Evolutionary conservation across 2,329 filamentous ascomycete species (phyloP), one percentile per base, ranked within the genome.

Genomic region (Fusarium keratoplasticum): DNA sequence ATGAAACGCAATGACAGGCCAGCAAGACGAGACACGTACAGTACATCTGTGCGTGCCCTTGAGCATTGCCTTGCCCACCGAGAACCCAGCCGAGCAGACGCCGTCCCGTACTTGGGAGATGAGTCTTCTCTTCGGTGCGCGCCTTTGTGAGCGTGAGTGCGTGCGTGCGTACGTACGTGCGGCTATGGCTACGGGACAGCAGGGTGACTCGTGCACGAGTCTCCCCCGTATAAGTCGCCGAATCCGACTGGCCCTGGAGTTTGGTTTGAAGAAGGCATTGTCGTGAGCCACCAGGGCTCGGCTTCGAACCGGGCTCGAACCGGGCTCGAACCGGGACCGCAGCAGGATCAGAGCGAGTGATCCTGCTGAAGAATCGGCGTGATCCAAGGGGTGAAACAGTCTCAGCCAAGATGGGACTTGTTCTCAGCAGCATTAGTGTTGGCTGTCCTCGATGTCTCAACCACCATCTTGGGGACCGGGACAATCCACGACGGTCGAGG

Each of bases 1-100:
- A 55, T 76, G 76, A 78, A 78, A 78, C 77, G 55, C 52, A 62
- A 74, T 71, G 72, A 73, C 72, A 76, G 65, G 70, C 68, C 65
- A 69, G 72, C 69, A 73, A 71, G 61, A 67, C 68, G 67, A 75
- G 69, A 75, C 76, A 77, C 27, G 27, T 27, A 27, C 69, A 29
- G 65, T 72, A 69, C 66, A 59, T 68, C 70, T 60, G 64, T 68
- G 65, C 62, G 64, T 68, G 65, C 61, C 50, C 52, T 47, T 20
- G 40, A 29, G 20, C 55, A 47, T 66, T 47, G n/a, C 54, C 44
- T 65, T 47, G n/a, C 40, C 63, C 57, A 63, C 58, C 60, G 66
- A 65, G 50, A 36, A 63, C 70, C 70, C 57, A 68, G 72, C 70
- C 62, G 61, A 63, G 67, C 61, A 68, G 60, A 64, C 65, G 73